These are phyloP conservation scores for Solanum raphanifolium DNA, from an alignment of 257 asterid species.

Conservation along the genomic window DNA sequence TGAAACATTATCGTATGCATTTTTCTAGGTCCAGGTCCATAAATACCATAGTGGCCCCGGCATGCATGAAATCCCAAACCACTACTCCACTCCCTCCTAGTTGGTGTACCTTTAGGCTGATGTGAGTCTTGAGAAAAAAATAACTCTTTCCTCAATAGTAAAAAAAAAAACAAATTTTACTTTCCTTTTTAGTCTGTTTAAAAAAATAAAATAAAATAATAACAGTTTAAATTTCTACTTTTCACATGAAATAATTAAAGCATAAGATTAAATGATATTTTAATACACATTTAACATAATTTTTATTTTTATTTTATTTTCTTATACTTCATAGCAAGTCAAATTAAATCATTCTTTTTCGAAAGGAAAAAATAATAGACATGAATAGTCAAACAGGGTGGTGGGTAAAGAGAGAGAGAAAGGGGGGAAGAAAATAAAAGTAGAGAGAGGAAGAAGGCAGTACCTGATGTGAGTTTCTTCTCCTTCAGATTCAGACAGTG, in stretches of 20 bases:
- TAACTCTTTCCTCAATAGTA: too few species aligned
- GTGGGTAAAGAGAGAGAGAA: background rate
- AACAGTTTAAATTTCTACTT: too few species aligned
- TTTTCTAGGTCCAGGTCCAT: background rate
- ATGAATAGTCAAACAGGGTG: background rate
- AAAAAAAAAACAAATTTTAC: too few species aligned
- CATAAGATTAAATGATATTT: too few species aligned
- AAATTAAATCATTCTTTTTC: too few species aligned
- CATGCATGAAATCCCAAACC: background rate
- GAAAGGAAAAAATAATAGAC: background rate
- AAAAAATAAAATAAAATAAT: too few species aligned
- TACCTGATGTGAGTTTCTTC: background rate
- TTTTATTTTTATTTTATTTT: too few species aligned
- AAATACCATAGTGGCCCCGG: background rate
- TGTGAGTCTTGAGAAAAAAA: background rate
- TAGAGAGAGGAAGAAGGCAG: background rate
- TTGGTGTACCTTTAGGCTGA: background rate
- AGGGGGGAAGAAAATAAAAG: too few species aligned
- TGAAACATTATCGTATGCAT: background rate
- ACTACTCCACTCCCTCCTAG: background rate
- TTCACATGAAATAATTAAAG: too few species aligned
- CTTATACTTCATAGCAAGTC: background rate
- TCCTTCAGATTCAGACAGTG: background rate
- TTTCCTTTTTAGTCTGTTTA: too few species aligned
- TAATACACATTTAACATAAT: background rate